Conservation (phyloP, 768 basidiomycete species). For the Lanmaoa rubissima region DNA sequence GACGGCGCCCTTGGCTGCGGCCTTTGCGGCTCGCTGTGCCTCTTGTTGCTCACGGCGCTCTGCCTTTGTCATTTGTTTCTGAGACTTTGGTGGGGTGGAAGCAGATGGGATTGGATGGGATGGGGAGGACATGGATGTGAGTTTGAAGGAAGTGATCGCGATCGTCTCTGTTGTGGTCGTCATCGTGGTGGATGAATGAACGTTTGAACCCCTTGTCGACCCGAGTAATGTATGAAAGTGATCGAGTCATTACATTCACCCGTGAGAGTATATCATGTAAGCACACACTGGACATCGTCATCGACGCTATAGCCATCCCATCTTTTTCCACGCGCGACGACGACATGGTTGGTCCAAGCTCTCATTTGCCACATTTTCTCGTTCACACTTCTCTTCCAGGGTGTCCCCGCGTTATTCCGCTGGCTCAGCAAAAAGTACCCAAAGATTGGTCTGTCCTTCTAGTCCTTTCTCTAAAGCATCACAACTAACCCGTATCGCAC, state of each 20-base stretch:
- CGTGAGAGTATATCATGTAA: conserved; percentile 26
- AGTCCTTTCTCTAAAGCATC: neutral
- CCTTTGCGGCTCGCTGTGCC: conserved; percentile 77
- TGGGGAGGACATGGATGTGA: conserved; percentile 11
- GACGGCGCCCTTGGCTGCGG: conserved; percentile 40
- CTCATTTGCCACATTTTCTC: neutral
- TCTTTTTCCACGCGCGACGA: neutral
- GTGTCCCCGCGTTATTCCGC: conserved; percentile 96
- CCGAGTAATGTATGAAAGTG: no score
- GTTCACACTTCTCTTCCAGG: conserved; percentile 46
- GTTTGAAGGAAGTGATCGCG: conserved; percentile 15
- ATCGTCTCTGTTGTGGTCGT: conserved; percentile 27
- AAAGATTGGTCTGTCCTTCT: conserved; percentile 72
- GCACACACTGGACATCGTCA: neutral
- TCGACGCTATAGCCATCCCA: neutral
- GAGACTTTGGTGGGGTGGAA: conserved; percentile 37
- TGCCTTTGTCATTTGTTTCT: conserved; percentile 78
- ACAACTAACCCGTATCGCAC: neutral
- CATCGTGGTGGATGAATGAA: conserved; percentile 10
- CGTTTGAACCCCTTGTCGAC: neutral
- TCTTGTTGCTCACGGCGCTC: conserved; percentile 80
- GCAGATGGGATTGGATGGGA: neutral
- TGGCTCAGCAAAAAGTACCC: conserved; percentile 99
- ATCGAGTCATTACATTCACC: conserved; percentile 17
- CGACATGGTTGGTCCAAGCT: conserved; percentile 21